A percentile compares a stretch with the other conserved stretches of the same genome.
Conservation (phyloP, 805 yeast species). For the Cyberlindnera petersonii region DNA sequence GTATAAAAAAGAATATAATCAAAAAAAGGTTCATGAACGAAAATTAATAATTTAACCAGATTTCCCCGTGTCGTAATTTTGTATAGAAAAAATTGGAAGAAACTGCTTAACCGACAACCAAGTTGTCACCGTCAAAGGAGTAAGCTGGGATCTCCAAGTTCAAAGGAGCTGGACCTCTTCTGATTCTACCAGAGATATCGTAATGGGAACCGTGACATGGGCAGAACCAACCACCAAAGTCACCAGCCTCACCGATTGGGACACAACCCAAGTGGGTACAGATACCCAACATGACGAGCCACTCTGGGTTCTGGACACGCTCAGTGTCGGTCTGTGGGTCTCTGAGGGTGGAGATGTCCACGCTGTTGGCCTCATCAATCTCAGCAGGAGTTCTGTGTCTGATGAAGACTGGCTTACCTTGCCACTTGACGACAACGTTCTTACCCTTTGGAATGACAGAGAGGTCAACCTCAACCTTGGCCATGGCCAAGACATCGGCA, state of each 20-base stretch:
- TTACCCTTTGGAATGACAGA: conserved; percentile 94
- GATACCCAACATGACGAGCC: conserved; percentile 99
- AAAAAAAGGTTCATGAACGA: conserved; percentile 8
- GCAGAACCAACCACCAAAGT: conserved; percentile 99
- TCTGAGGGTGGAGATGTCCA: conserved; percentile 74
- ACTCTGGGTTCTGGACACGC: conserved; percentile 95
- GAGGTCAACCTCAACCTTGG: conserved; percentile 96
- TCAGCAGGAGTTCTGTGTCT: conserved; percentile 96
- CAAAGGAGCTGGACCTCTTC: conserved; percentile 99
- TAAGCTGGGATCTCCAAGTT: conserved; percentile 96
- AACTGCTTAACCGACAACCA: conserved; percentile 72
- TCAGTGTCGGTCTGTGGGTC: conserved; percentile 93
- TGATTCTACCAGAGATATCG: conserved; percentile 99
- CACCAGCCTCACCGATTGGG: conserved; percentile 99
- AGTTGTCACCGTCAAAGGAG: conserved; percentile 77
- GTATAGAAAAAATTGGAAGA: neutral
- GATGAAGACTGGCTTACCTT: conserved; percentile 99
- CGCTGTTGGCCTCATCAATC: conserved; percentile 88
- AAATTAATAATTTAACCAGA: conserved; percentile 5
- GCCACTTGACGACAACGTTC: conserved; percentile 98
- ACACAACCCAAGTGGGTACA: conserved; percentile 99
- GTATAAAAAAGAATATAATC: conserved; percentile 1
- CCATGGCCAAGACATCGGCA: conserved; percentile 98
- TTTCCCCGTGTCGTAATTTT: conserved; percentile 1
- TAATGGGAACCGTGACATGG: conserved; percentile 99